Evolutionary conservation across 2,329 filamentous ascomycete species (phyloP).

Genomic region (Colletotrichum tamarilloi): DNA sequence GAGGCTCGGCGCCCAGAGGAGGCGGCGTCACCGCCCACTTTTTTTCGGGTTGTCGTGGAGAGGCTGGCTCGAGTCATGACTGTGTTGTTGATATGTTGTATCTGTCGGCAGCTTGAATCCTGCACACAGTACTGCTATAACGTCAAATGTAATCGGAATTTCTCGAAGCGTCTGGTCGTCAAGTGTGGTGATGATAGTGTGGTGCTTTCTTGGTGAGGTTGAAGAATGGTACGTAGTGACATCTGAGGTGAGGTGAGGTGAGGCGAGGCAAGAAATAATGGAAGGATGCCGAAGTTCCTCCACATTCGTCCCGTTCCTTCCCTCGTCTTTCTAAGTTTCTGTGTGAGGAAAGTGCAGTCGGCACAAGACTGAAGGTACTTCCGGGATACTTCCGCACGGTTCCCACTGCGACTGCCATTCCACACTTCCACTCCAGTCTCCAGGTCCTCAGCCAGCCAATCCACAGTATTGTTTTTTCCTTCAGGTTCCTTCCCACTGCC

Average conservation of each 20-base stretch:
- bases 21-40: conserved; percentile 31
- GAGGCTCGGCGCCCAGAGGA: conserved; percentile 33
- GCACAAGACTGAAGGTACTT: conserved; percentile 4
- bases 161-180: conserved; percentile 24
- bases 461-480: not conserved
- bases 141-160: conserved; percentile 3
- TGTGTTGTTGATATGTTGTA: not conserved
- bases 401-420: not conserved
- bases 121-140: not conserved
- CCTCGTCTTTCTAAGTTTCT: not conserved
- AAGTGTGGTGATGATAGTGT: not conserved
- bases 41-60: conserved; percentile 2
- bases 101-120: no score
- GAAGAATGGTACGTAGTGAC: not conserved
- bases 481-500: not conserved
- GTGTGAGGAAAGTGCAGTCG: not conserved
- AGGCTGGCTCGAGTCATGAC: conserved; percentile 18
- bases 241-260: not conserved
- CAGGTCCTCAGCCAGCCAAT: not conserved
- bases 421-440: no score
- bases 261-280: not conserved
- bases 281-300: conserved; percentile 7
- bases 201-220: not conserved
- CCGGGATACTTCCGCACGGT: conserved; percentile 23
- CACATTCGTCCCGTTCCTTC: not conserved